These are phyloP conservation scores for Colletotrichum chrysophilum DNA, from an alignment of 2,329 filamentous ascomycete genomes.

Conservation along the genomic window DNA sequence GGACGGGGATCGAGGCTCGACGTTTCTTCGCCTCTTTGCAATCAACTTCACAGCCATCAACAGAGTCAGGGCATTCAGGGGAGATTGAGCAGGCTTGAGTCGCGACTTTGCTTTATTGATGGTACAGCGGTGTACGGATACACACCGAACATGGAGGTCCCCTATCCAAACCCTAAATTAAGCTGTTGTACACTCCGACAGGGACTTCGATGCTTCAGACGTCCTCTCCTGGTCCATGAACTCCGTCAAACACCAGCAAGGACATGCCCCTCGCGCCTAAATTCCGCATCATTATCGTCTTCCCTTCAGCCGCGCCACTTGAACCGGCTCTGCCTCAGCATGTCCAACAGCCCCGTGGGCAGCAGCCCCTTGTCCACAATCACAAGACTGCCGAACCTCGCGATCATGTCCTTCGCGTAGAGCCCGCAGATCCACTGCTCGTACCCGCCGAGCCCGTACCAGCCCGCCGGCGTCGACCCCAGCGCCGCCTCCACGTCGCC, in stretches of 20 bases:
- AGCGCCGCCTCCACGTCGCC: slow-evolving; percentile 25
- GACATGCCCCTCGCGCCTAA: neutral
- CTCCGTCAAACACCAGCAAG: neutral
- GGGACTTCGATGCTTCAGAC: neutral
- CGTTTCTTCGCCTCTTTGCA: neutral
- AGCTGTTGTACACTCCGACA: neutral
- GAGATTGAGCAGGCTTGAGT: neutral
- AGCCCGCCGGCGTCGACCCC: slow-evolving; percentile 21
- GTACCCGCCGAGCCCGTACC: slow-evolving; percentile 28
- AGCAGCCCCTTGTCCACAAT: slow-evolving; percentile 44
- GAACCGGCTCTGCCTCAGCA: slow-evolving; percentile 39
- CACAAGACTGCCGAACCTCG: slow-evolving; percentile 42
- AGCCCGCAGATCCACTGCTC: slow-evolving; percentile 42
- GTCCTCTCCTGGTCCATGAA: neutral
- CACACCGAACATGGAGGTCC: neutral
- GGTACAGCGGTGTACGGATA: neutral
- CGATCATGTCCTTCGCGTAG: slow-evolving; percentile 42
- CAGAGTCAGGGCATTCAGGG: neutral
- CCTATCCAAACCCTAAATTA: neutral
- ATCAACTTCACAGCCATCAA: neutral
- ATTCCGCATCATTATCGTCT: neutral
- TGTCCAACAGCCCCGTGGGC: slow-evolving; percentile 43
- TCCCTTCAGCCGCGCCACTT: slow-evolving; percentile 39
- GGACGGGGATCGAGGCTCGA: neutral
- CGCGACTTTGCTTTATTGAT: neutral